Base-by-base conservation (phyloP, 176 grass and related monocot species). In the Elymus sibiricus region DNA sequence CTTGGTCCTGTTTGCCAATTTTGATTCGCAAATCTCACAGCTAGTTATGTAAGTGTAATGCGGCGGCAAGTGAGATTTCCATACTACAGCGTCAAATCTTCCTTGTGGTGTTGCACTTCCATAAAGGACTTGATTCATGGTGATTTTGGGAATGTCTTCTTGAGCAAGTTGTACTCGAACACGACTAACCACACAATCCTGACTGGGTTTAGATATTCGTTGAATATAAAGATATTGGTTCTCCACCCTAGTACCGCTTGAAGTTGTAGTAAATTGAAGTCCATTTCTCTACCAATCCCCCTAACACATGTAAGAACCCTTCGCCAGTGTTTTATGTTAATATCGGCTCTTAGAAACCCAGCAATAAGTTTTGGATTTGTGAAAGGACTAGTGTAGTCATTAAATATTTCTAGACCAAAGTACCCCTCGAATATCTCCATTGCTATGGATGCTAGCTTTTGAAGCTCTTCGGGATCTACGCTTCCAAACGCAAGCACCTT, bases 401-500 rank as follows among this genome's bases (percentile, higher is more conserved):
- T 35, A 22, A 35, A 6, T 2, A 55, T 21, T 1, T 74, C 51
- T 5, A 11, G 31, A 11, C 44, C 87, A 79, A 59, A 49, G 3
- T 49, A 35, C 62, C 17, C 10, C 7, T 78, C 55, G 19, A 74
- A 65, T 8, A 84, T 88, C 8, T 9, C 11, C 35, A 46, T 55
- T 70, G 73, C 78, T 15, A 87, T 13, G 7, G 81, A 62, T 63
- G 32, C 76, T 24, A 76, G 5, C 29, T 79, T 44, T 44, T 10
- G 43, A 11, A 12, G 9, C 11, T 44, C 43, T 44, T 44, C 43
- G 11, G 43, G 43, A 13, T 38, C 22, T 4, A 7, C 9, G 24
- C 63, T 79, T 38, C 73, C 81, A 9, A 89, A 84, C n/a, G 15
- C n/a, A 21, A 83, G 73, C 10, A 61, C 81, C 63, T 38, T 72